Base-by-base conservation (phyloP, 1,284 basidiomycete genomes). In the Schizophyllum amplum region DNA sequence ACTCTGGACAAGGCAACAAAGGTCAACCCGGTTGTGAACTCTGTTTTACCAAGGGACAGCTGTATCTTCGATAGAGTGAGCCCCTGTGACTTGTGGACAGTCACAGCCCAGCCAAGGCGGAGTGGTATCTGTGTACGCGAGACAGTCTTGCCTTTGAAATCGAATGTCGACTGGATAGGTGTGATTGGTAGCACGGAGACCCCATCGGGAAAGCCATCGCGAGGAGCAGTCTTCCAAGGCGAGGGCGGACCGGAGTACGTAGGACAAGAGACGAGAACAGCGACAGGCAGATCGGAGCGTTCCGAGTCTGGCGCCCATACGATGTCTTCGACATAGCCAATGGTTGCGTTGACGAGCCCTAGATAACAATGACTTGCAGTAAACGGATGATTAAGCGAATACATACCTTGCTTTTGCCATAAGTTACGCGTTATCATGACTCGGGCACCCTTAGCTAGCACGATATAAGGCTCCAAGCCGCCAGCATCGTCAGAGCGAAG, bases 371-470 rank as follows among this genome's bases (percentile, higher is more conserved):
- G 27, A 3, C 9, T 52, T 26, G 21, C 11, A 47, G 3, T 27
- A 4, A 22, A 21, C 17, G 17, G 13, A 47, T 21, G n/a, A n/a
- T n/a, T n/a, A n/a, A n/a, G n/a, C n/a, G 9, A 24, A 22, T 17
- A 23, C 48, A 20, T 15, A 52, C 57, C 58, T 42, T 56, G 24
- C 20, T 49, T 42, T 21, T 53, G 51, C 60, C 60, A 61, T 4
- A 60, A 47, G 59, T 61, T 61, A 17, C 56, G 52, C 4, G 60
- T 61, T 4, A 61, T 55, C 60, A 61, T 61, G 5, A 61, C 52
- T 15, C 26, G 24, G 5, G 57, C 57, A 0, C 59, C 54, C 9
- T 56, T 50, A 15, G 60, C 51, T 4, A 62, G 27, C 0, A 61
- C 21, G n/a, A 62, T 24, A 48, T 59, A 51, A 5, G 49, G 26